These are phyloP conservation scores for Volvox africanus DNA, from an alignment of 139 green algal genomes.

Conservation along the genomic window DNA sequence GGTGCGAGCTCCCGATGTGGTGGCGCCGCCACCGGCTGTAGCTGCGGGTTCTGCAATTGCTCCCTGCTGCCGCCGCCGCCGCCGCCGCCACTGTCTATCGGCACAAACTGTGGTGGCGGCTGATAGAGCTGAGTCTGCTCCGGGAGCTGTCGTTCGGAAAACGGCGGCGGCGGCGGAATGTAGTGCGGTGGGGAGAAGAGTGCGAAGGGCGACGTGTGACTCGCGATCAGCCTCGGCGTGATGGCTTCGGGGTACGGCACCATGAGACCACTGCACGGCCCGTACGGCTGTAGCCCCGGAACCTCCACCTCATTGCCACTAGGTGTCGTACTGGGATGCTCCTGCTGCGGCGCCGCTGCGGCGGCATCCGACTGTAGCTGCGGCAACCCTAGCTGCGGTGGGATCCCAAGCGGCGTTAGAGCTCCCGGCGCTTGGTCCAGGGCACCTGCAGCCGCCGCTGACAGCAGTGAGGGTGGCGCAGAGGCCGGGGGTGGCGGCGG, in stretches of 20 bases:
- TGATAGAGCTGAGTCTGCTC: neutral
- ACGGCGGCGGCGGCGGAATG: too few species aligned
- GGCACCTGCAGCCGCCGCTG: neutral
- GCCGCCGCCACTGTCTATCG: neutral
- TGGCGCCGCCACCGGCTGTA: neutral
- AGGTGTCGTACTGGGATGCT: too few species aligned
- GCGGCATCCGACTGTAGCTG: neutral
- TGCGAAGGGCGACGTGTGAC: slow-evolving; percentile 21
- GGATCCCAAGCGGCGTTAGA: too few species aligned
- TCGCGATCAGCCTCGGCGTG: neutral
- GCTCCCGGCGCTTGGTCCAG: neutral
- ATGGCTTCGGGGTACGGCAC: neutral
- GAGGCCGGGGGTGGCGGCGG: neutral
- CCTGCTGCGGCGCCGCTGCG: neutral
- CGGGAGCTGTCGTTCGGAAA: neutral
- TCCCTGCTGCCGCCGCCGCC: neutral
- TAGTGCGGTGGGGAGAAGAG: neutral
- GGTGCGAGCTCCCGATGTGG: neutral
- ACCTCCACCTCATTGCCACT: neutral
- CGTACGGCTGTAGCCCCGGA: neutral
- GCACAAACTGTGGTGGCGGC: neutral
- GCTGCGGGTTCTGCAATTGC: neutral
- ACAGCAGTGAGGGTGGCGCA: neutral
- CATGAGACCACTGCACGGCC: neutral
- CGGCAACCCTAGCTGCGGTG: too few species aligned